phyloP scores from a whole-genome alignment of 768 basidiomycete species.

The Mrakia blollopis region DNA sequence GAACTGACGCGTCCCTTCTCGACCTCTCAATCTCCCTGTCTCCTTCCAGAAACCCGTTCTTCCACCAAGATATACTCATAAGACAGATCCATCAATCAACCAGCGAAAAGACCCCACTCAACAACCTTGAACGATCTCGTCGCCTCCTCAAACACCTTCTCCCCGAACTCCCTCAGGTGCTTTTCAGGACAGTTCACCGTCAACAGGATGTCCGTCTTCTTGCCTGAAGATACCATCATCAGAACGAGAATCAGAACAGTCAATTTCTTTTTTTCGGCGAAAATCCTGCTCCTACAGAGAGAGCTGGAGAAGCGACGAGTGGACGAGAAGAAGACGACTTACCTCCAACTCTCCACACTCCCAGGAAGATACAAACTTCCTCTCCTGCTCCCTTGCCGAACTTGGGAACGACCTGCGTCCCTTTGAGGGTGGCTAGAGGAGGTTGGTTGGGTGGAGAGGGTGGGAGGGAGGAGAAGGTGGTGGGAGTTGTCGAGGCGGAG shows the following conservation, averaged over 20 bases:
- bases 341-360: constrained; percentile 67
- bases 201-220: constrained; percentile 73
- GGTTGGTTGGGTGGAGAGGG: constrained; percentile 45
- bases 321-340: constrained; percentile 13
- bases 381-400: constrained; percentile 55
- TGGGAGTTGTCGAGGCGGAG: constrained; percentile 46
- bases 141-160: constrained; percentile 15
- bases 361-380: constrained; percentile 68
- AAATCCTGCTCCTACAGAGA: too few relatives aligned
- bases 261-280: too few relatives aligned
- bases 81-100: neutral
- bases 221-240: constrained; percentile 42
- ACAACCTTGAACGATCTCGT: constrained; percentile 20
- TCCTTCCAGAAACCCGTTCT: neutral
- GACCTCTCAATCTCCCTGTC: neutral
- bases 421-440: constrained; percentile 57
- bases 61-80: too few relatives aligned
- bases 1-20: too few relatives aligned
- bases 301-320: neutral
- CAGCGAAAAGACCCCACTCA: constrained; percentile 26
- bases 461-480: constrained; percentile 41
- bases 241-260: too few relatives aligned
- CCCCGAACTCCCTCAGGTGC: constrained; percentile 48
- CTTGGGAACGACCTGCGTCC: constrained; percentile 68
- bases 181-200: constrained; percentile 69